These are phyloP conservation scores for Phyllostachys edulis DNA, from an alignment of 176 grass and related monocot genomes.

Conservation along the genomic window DNA sequence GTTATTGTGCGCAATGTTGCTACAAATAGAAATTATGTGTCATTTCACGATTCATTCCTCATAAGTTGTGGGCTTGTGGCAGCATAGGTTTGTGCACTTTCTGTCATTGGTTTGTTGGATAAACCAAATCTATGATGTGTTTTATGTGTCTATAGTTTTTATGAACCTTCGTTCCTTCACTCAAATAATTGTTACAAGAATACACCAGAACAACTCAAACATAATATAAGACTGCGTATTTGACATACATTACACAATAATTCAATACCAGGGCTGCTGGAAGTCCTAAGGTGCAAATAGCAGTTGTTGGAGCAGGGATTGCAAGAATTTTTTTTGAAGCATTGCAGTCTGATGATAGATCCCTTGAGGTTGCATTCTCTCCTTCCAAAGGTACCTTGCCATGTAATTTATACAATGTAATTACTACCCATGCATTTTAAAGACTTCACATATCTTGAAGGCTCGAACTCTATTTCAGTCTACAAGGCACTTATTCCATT, in stretches of 20 bases:
- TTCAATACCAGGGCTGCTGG: slow-evolving; percentile 62
- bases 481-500: neutral
- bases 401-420: neutral
- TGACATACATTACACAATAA: neutral
- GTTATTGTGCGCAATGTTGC: too few relatives aligned
- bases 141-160: too few relatives aligned
- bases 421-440: neutral
- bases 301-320: slow-evolving; percentile 83
- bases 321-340: slow-evolving; percentile 65
- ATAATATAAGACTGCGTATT: too few relatives aligned
- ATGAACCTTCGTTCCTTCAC: too few relatives aligned
- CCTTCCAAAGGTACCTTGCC: slow-evolving; percentile 79
- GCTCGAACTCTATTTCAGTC: neutral
- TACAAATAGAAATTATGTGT: too few relatives aligned
- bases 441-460: neutral
- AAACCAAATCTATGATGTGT: too few relatives aligned
- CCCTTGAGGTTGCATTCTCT: slow-evolving; percentile 87
- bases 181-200: too few relatives aligned
- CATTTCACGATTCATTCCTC: too few relatives aligned
- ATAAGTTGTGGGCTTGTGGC: too few relatives aligned
- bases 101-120: too few relatives aligned
- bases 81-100: too few relatives aligned
- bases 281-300: slow-evolving; percentile 80
- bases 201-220: too few relatives aligned
- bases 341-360: slow-evolving; percentile 38